Percentiles rank a stretch among this genome's conserved stretches.
These are phyloP conservation scores for Neospermospora avenae DNA, from an alignment of 2,329 filamentous ascomycete genomes.

Conservation along the genomic window DNA sequence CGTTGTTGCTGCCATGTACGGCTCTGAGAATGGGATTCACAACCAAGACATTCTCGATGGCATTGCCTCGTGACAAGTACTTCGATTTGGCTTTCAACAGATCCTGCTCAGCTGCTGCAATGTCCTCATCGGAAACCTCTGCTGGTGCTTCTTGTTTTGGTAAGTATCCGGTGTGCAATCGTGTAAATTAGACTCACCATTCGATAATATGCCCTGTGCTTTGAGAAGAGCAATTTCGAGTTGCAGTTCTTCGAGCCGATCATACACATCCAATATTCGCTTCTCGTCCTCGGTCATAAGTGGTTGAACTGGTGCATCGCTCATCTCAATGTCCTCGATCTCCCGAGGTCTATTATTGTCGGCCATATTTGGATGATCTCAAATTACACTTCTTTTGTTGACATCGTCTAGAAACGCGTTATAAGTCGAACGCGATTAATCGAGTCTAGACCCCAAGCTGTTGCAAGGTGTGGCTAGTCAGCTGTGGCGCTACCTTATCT, in stretches of 20 bases:
- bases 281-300: constrained; percentile 64
- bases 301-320: constrained; percentile 35
- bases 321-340: constrained; percentile 32
- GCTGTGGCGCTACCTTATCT: constrained; percentile 1
- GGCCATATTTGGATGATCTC: constrained; percentile 1
- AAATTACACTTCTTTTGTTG: background rate
- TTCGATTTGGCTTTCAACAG: constrained; percentile 65
- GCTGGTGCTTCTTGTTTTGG: constrained; percentile 20
- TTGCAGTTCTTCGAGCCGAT: constrained; percentile 66
- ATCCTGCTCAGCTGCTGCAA: constrained; percentile 58
- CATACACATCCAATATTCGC: constrained; percentile 65
- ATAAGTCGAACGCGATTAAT: constrained; percentile 2
- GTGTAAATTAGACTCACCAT: constrained; percentile 22
- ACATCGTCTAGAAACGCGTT: constrained; percentile 5
- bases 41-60: constrained; percentile 65
- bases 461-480: constrained; percentile 4
- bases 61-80: constrained; percentile 66
- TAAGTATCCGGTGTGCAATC: constrained; percentile 10
- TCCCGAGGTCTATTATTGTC: constrained; percentile 8
- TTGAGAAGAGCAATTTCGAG: constrained; percentile 67
- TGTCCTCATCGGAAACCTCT: constrained; percentile 47
- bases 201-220: constrained; percentile 36
- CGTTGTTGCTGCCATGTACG: constrained; percentile 64
- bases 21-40: constrained; percentile 75
- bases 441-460: background rate